These are phyloP conservation scores for Spirogloea muscicola DNA, from an alignment of 139 green algal genomes.

Conservation along the genomic window DNA sequence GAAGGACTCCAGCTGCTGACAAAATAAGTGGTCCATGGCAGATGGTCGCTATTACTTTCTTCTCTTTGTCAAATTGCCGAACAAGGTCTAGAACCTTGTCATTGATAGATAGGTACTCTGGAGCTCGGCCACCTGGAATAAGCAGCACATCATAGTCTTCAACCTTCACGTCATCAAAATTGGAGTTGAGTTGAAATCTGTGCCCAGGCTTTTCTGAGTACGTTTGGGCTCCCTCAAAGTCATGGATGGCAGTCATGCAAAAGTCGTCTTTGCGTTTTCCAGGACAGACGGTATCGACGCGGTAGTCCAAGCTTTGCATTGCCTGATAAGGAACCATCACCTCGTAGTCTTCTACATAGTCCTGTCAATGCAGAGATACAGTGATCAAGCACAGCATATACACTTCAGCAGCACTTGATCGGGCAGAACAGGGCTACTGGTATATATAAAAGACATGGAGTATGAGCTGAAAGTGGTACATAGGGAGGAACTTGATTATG, in stretches of 20 bases:
- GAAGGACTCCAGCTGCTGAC: conserved; percentile 34
- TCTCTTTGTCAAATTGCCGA: background rate
- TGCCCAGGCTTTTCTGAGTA: conserved; percentile 46
- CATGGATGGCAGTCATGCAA: conserved; percentile 36
- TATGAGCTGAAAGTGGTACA: no score
- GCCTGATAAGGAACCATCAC: conserved; percentile 44
- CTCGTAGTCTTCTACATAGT: conserved; percentile 47
- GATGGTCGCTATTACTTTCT: conserved; percentile 35
- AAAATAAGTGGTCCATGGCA: conserved; percentile 46
- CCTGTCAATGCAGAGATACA: conserved; percentile 13
- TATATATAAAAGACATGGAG: no score
- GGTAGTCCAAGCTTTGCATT: conserved; percentile 27
- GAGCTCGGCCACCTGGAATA: conserved; percentile 36
- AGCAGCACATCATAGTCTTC: conserved; percentile 40
- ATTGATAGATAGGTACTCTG: conserved; percentile 43
- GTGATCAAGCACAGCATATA: no score
- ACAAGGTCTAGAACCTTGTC: conserved; percentile 35
- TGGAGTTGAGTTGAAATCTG: conserved; percentile 19
- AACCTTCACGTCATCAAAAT: conserved; percentile 23
- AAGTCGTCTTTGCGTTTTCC: conserved; percentile 15
- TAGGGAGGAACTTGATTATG: no score
- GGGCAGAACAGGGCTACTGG: no score
- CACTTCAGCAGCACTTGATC: no score
- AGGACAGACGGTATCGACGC: conserved; percentile 34
- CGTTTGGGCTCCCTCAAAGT: conserved; percentile 47